Evolutionary conservation across 2,329 filamentous ascomycete species (phyloP), one percentile per base, ranked within the genome.

Genomic region (Alternaria metachromatica): DNA sequence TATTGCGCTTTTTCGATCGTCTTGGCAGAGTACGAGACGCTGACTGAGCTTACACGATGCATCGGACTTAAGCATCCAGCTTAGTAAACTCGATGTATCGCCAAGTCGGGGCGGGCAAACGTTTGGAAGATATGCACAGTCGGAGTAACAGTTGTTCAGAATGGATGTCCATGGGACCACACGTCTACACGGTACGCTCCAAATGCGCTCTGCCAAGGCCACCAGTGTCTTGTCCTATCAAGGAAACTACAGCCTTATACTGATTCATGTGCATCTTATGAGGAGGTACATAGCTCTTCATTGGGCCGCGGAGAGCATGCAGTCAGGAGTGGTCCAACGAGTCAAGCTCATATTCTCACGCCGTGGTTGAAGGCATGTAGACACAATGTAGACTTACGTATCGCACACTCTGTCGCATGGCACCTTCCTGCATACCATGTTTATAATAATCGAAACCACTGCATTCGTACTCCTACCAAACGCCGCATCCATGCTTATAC

Each of bases 101-200:
- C 20, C 3, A 37, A 15, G 20, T 21, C 30, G 49, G 37, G 4
- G 30, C 13, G 20, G 37, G 37, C 8, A 9, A 9, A n/a, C 7
- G 3, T 2, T 25, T 41, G 3, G 30, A 10, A 25, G 5, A 13
- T 15, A 5, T 6, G 21, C 20, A 20, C 30, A 53, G 9, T 9
- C 11, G 49, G 28, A 1, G n/a, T 41, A n/a, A 21, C 0, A 6
- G 5, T 23, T 21, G 33, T 15, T 33, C 48, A 28, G 26, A 30
- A 23, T 7, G 1, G 10, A 10, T 0, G 33, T 15, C 8, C 28
- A 11, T 21, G 15, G 8, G 13, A 4, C 0, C 3, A 15, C 3
- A 4, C 6, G 30, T 3, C 30, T 8, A 15, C 13, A 3, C 30
- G 3, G 6, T 15, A 2, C 30, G 30, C 30, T 0, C 0, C 1